Conservation (phyloP, 352 stramenopile species). For the Phytophthora rubi region DNA sequence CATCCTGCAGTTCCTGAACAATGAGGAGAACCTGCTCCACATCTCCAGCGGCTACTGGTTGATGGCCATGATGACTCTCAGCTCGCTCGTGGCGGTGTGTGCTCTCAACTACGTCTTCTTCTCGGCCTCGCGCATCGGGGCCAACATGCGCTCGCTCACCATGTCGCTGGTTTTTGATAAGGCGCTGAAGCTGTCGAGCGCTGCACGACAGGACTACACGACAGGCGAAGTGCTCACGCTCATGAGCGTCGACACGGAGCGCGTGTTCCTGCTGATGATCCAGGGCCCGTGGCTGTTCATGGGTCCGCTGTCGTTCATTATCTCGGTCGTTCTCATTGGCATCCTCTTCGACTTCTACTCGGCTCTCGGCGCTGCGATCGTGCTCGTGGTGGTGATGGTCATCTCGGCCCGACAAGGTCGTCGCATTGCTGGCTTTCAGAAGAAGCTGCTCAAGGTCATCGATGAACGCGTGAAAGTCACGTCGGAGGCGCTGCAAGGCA, state of each 20-base stretch:
- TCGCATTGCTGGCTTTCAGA: conserved; percentile 30
- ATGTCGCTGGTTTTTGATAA: conserved; percentile 55
- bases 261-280: conserved; percentile 43
- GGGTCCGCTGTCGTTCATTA: conserved; percentile 33
- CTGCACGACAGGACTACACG: conserved; percentile 40
- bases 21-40: conserved; percentile 34
- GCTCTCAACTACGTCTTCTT: conserved; percentile 48
- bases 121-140: conserved; percentile 36
- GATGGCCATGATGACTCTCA: conserved; percentile 32
- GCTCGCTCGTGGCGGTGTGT: conserved; percentile 36
- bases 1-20: conserved; percentile 41
- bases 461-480: conserved; percentile 90
- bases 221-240: conserved; percentile 50
- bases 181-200: conserved; percentile 70
- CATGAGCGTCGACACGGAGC: conserved; percentile 49
- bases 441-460: conserved; percentile 45
- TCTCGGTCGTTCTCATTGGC: conserved; percentile 37
- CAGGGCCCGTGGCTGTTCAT: conserved; percentile 38
- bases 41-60: conserved; percentile 41
- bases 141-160: conserved; percentile 46
- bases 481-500: conserved; percentile 91
- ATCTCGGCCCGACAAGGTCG: conserved; percentile 22
- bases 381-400: conserved; percentile 29
- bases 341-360: conserved; percentile 40
- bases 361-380: conserved; percentile 12